Conservation (phyloP, 805 yeast genomes). For the Huiozyma sinensis region DNA sequence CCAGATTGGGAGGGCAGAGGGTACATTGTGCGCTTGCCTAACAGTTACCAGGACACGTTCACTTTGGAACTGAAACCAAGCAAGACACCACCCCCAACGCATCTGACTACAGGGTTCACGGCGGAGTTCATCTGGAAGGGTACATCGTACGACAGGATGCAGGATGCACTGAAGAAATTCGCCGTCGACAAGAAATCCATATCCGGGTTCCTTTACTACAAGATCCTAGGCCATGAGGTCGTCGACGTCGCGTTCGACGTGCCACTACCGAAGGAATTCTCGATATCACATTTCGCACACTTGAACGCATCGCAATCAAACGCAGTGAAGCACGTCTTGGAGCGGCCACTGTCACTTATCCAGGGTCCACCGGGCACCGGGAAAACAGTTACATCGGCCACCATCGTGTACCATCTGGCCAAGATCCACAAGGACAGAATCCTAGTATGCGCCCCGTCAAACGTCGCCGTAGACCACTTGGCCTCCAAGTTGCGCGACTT, state of each 20-base stretch:
- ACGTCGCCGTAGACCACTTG: slow-evolving; percentile 88
- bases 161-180: slow-evolving; percentile 57
- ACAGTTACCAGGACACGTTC: slow-evolving; percentile 52
- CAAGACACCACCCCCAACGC: slow-evolving; percentile 38
- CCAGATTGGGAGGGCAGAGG: slow-evolving; percentile 69
- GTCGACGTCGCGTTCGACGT: slow-evolving; percentile 51
- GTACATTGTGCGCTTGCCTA: slow-evolving; percentile 60
- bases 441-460: slow-evolving; percentile 90
- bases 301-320: slow-evolving; percentile 69
- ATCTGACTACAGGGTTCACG: slow-evolving; percentile 54
- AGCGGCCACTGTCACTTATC: slow-evolving; percentile 65
- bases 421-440: slow-evolving; percentile 52
- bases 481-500: slow-evolving; percentile 59
- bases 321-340: slow-evolving; percentile 62
- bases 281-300: slow-evolving; percentile 56
- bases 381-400: slow-evolving; percentile 86
- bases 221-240: slow-evolving; percentile 70
- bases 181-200: slow-evolving; percentile 63
- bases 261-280: slow-evolving; percentile 48
- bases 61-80: slow-evolving; percentile 53
- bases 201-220: slow-evolving; percentile 64
- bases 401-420: slow-evolving; percentile 68
- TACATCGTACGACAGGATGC: slow-evolving; percentile 74
- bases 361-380: slow-evolving; percentile 98
- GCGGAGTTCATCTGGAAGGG: slow-evolving; percentile 90